phyloP scores from a whole-genome alignment of 1,284 basidiomycete genomes.

The Chalciporus sp. region DNA sequence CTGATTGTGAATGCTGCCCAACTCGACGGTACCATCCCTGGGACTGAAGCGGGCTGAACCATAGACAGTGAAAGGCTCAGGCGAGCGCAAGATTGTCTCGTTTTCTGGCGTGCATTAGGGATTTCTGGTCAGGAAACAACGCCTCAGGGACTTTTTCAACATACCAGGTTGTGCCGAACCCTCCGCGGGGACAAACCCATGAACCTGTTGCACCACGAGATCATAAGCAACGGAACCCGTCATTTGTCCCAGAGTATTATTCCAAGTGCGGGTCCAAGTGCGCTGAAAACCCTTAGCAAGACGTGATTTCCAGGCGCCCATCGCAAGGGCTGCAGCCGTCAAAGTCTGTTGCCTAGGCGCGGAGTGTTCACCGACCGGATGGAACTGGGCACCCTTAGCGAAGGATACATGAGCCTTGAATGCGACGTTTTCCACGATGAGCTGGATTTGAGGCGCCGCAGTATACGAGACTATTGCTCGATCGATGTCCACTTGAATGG shows the following conservation, averaged over 20 bases:
- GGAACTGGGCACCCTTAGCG: slow-evolving; percentile 46
- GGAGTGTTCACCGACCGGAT: slow-evolving; percentile 29
- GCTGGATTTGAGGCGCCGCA: slow-evolving; percentile 50
- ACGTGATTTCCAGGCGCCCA: slow-evolving; percentile 63
- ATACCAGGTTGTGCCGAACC: slow-evolving; percentile 32
- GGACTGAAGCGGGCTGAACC: slow-evolving; percentile 62
- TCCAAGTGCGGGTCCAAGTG: slow-evolving; percentile 66
- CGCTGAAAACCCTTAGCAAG: slow-evolving; percentile 60
- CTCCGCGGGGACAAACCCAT: slow-evolving; percentile 40
- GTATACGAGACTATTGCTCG: slow-evolving; percentile 51
- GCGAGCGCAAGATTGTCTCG: slow-evolving; percentile 45
- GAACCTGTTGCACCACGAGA: slow-evolving; percentile 51
- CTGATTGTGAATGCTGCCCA: slow-evolving; percentile 52
- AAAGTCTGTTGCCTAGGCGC: slow-evolving; percentile 26
- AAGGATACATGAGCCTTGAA: slow-evolving; percentile 59
- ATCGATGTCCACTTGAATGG: slow-evolving; percentile 66
- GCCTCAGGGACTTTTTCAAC: not conserved
- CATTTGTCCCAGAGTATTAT: slow-evolving; percentile 65
- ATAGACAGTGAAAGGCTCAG: slow-evolving; percentile 47
- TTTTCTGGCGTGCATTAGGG: slow-evolving; percentile 20
- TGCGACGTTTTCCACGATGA: slow-evolving; percentile 52
- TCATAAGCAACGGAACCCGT: slow-evolving; percentile 55
- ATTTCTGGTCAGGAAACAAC: slow-evolving; percentile 6
- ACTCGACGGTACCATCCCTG: slow-evolving; percentile 53
- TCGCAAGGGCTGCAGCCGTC: slow-evolving; percentile 43